Conservation (phyloP, 2,329 filamentous ascomycete genomes). For the Thelonectria discophora region DNA sequence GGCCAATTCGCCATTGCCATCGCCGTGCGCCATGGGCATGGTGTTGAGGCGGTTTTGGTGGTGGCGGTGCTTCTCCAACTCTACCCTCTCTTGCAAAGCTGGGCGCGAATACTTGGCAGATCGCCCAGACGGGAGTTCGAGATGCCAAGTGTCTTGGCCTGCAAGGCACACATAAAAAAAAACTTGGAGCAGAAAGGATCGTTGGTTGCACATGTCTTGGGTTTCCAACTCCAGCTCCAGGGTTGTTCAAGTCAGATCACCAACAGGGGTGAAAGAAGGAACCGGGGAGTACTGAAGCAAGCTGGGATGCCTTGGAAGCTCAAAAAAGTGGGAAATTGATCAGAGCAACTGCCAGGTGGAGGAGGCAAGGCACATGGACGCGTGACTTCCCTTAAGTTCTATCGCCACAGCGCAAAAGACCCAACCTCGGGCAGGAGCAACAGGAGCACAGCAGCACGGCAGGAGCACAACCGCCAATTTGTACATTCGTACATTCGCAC, state of each 20-base stretch:
- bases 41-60: neutral
- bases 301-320: neutral
- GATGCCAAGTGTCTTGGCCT: slow-evolving; percentile 37
- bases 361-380: too few species aligned
- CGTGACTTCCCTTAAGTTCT: too few species aligned
- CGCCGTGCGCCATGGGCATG: too few species aligned
- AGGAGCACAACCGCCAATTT: neutral
- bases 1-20: too few species aligned
- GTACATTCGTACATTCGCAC: too few species aligned
- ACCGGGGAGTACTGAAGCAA: neutral
- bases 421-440: neutral
- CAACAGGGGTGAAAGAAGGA: neutral
- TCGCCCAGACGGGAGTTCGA: slow-evolving; percentile 34
- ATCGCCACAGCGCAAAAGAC: neutral
- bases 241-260: neutral
- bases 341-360: neutral
- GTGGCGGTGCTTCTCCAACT: neutral
- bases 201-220: neutral
- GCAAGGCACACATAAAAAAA: slow-evolving; percentile 23
- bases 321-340: slow-evolving; percentile 3
- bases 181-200: neutral
- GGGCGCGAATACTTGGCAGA: slow-evolving; percentile 27
- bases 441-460: neutral
- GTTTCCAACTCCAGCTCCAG: too few species aligned
- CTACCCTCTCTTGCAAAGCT: neutral